A percentile compares a stretch with the other conserved stretches of the same genome.
phyloP scores from a whole-genome alignment of 2,329 filamentous ascomycete species.

The Colletotrichum coccodes region DNA sequence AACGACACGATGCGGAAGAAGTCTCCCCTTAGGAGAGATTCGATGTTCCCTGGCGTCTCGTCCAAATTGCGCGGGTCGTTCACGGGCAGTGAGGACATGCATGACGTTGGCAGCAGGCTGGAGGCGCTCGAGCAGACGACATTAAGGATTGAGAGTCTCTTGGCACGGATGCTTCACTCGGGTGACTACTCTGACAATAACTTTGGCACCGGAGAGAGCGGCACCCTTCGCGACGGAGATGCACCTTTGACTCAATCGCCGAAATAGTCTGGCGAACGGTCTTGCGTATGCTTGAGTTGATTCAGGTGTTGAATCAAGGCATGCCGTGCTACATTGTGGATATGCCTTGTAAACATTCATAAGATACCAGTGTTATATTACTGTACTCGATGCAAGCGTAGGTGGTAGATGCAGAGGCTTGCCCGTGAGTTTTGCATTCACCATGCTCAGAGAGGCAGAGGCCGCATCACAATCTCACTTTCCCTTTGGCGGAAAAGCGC shows the following conservation, averaged over 20 bases:
- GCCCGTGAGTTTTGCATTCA: background rate
- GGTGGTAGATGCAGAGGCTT: background rate
- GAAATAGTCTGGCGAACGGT: constrained; percentile 33
- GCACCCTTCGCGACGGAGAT: constrained; percentile 40
- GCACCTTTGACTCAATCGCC: constrained; percentile 42
- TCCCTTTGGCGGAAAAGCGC: background rate
- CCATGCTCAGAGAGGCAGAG: background rate
- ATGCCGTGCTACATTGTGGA: background rate
- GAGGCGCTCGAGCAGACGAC: constrained; percentile 61
- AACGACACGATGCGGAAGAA: constrained; percentile 44
- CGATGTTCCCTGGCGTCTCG: constrained; percentile 63
- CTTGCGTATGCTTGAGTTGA: background rate
- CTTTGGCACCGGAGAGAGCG: constrained; percentile 39
- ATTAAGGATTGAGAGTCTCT: constrained; percentile 58
- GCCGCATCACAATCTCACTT: background rate
- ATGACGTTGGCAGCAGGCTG: constrained; percentile 55
- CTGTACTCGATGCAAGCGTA: background rate
- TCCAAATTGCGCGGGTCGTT: constrained; percentile 62
- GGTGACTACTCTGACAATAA: constrained; percentile 40
- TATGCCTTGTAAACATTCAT: background rate
- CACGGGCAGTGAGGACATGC: constrained; percentile 56
- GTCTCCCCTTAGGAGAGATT: constrained; percentile 61
- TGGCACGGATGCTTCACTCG: constrained; percentile 47
- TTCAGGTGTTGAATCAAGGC: background rate
- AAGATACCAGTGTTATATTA: background rate